Conservation (phyloP, 202 grass and related monocot species). For the Eragrostis tef region DNA sequence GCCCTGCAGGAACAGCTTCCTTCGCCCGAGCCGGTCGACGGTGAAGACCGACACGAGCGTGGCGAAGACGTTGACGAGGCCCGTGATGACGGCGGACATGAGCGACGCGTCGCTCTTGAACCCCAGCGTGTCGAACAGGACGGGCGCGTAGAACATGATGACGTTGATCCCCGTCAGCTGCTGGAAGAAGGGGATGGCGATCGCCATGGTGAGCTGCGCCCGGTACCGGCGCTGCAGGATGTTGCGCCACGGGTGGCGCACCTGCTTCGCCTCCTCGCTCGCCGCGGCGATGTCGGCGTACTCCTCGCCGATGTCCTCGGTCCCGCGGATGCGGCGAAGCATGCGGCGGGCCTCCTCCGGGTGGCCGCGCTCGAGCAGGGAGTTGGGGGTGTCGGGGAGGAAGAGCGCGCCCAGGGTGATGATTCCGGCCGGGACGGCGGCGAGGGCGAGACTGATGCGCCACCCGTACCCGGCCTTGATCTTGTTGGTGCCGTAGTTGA, state of each 20-base stretch:
- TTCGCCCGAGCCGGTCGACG: conserved; percentile 60
- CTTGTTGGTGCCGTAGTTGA: conserved; percentile 83
- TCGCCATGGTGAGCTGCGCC: conserved; percentile 76
- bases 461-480: conserved; percentile 80
- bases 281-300: conserved; percentile 74
- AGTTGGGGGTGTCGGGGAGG: conserved; percentile 86
- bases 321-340: conserved; percentile 67
- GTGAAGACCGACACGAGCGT: conserved; percentile 70
- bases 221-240: conserved; percentile 68
- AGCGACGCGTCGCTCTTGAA: conserved; percentile 74
- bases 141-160: conserved; percentile 89
- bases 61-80: conserved; percentile 64
- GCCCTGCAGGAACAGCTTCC: conserved; percentile 76
- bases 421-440: conserved; percentile 70
- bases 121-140: conserved; percentile 80
- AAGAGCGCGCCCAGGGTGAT: conserved; percentile 72
- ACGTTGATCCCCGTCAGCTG: conserved; percentile 91
- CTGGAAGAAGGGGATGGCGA: conserved; percentile 79
- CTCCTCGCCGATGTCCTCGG: conserved; percentile 62
- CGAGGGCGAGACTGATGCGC: conserved; percentile 72
- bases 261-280: conserved; percentile 64
- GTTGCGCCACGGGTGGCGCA: conserved; percentile 74
- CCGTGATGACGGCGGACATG: conserved; percentile 83
- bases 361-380: conserved; percentile 68
- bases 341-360: conserved; percentile 55